These are phyloP conservation scores for Lodderomyces metapsilosis DNA, from an alignment of 1,139 yeast genomes.

Conservation along the genomic window DNA sequence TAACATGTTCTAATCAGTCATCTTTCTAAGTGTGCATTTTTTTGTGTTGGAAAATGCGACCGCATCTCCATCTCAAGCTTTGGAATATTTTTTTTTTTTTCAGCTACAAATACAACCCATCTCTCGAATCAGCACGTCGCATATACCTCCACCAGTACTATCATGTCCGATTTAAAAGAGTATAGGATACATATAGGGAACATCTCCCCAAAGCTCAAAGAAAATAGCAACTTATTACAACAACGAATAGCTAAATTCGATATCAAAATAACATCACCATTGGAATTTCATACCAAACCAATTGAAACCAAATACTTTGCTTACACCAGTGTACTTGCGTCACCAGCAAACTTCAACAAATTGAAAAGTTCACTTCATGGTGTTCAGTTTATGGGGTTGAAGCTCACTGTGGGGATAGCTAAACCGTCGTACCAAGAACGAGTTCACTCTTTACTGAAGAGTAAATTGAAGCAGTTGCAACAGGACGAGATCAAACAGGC, in stretches of 20 bases:
- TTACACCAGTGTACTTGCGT: constrained; percentile 58
- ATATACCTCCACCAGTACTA: background rate
- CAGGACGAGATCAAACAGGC: constrained; percentile 17
- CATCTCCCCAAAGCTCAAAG: constrained; percentile 54
- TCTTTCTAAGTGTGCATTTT: too few species aligned
- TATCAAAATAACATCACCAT: constrained; percentile 42
- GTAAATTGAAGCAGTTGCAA: constrained; percentile 18
- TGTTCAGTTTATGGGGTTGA: constrained; percentile 70
- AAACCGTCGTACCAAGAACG: constrained; percentile 32
- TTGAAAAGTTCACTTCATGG: constrained; percentile 64
- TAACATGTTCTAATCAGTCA: too few species aligned
- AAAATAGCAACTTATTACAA: constrained; percentile 40
- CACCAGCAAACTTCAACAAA: constrained; percentile 41
- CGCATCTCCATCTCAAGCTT: too few species aligned
- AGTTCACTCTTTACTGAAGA: constrained; percentile 37
- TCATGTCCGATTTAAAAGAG: constrained; percentile 23
- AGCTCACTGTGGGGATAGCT: constrained; percentile 53
- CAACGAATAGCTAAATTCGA: constrained; percentile 53
- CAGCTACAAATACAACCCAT: background rate
- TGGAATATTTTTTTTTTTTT: background rate
- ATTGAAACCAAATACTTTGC: constrained; percentile 59
- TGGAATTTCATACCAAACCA: constrained; percentile 53
- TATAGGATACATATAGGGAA: constrained; percentile 68
- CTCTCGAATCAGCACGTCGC: too few species aligned
- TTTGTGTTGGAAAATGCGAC: too few species aligned